phyloP scores from a whole-genome alignment of 2,329 filamentous ascomycete species.

The Gyromitra esculenta region DNA sequence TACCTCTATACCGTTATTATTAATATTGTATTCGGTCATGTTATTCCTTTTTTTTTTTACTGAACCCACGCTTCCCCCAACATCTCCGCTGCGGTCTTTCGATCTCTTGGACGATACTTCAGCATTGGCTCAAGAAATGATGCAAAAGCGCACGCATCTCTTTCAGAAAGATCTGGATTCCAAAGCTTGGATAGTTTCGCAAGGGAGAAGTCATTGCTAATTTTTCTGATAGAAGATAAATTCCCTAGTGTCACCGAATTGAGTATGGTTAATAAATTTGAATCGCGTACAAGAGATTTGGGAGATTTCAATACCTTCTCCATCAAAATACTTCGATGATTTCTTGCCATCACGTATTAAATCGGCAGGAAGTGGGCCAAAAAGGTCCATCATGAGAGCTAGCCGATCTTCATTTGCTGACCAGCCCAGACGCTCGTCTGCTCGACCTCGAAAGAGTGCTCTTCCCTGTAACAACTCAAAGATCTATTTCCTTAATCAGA shows the following conservation, averaged over 20 bases:
- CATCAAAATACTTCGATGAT: slow-evolving; percentile 42
- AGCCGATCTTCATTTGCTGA: slow-evolving; percentile 41
- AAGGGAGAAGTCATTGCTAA: slow-evolving; percentile 42
- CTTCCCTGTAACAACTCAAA: slow-evolving; percentile 42
- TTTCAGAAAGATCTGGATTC: slow-evolving; percentile 33
- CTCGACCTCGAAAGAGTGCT: slow-evolving; percentile 39
- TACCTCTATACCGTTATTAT: not conserved
- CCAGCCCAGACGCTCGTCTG: slow-evolving; percentile 44
- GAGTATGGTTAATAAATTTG: slow-evolving; percentile 9
- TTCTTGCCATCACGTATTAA: slow-evolving; percentile 37
- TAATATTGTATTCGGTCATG: not conserved
- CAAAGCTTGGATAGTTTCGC: slow-evolving; percentile 32
- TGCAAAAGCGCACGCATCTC: slow-evolving; percentile 24
- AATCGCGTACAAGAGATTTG: not conserved
- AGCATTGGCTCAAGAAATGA: slow-evolving; percentile 40
- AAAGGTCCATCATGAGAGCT: slow-evolving; percentile 48
- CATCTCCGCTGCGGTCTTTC: slow-evolving; percentile 38
- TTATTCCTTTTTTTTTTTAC: not conserved
- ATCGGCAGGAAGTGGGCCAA: slow-evolving; percentile 38
- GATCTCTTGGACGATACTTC: slow-evolving; percentile 35
- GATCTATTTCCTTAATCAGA: slow-evolving; percentile 25
- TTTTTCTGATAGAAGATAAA: slow-evolving; percentile 39
- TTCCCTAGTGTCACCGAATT: slow-evolving; percentile 12
- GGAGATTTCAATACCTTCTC: slow-evolving; percentile 19
- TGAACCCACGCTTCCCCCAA: slow-evolving; percentile 28